Evolutionary conservation across 2,329 filamentous ascomycete genomes (phyloP), one percentile per base, ranked within the genome.

Genomic region (Xylaria sp.): DNA sequence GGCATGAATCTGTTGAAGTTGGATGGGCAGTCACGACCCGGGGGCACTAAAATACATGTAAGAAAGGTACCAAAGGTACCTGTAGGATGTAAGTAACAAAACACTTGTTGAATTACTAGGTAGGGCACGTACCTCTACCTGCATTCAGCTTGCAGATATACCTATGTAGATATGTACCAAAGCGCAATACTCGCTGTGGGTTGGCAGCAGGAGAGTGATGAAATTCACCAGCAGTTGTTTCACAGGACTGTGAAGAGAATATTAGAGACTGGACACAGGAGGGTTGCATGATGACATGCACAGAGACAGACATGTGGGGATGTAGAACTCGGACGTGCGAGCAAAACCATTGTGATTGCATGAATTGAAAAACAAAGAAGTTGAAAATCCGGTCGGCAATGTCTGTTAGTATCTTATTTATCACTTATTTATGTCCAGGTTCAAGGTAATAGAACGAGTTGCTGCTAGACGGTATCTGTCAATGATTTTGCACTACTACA

Each of bases 11-110:
- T 28, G 13, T 23, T 56, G 15, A 25, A 36, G 7, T 34, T 34
- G 28, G 23, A 18, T 15, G 43, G 61, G 61, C 61, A 64, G 53
- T 50, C 23, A 30, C 61, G 45, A 52, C 34, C n/a, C n/a, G 18
- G 2, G 13, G 8, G 46, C 12, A 12, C 23, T 34, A 6, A n/a
- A 64, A 34, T 3, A 4, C n/a, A n/a, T n/a, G n/a, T n/a, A n/a
- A 30, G 60, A 34, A 45, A 55, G 28, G 12, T n/a, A n/a, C n/a
- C n/a, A n/a, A n/a, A n/a, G n/a, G n/a, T n/a, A n/a, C n/a, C n/a
- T n/a, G n/a, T n/a, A 39, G 13, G 3, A 12, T 36, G 34, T 15
- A 34, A 39, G 36, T 15, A 30, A 36, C 30, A 4, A 23, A 36
- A 3, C 9, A 5, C 10, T 2, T 34, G 3, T 53, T 12, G 28